Evolutionary conservation across 202 grass and related monocot genomes (phyloP).

Genomic region (Panicum hallii): DNA sequence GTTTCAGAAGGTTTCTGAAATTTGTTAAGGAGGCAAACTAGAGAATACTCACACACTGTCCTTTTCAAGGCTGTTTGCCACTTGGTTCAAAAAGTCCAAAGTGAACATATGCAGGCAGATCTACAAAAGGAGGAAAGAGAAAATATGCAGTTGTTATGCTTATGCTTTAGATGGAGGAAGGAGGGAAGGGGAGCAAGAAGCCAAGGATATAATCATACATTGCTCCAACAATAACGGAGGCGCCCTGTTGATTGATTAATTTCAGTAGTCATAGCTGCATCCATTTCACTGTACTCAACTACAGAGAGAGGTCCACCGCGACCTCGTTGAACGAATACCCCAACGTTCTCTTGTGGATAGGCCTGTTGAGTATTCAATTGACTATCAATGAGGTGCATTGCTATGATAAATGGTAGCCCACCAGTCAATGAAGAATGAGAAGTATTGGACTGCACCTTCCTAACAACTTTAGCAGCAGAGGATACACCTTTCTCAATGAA

Average conservation of each 20-base stretch:
- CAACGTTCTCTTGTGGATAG: slow-evolving; percentile 98
- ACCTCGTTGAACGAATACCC: slow-evolving; percentile 95
- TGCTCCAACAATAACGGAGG: slow-evolving; percentile 99
- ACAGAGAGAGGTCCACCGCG: slow-evolving; percentile 85
- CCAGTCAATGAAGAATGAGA: slow-evolving; percentile 15
- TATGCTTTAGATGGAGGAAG: neutral
- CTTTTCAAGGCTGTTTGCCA: slow-evolving; percentile 95
- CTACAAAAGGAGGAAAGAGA: slow-evolving; percentile 41
- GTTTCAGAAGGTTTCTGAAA: neutral
- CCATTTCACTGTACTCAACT: slow-evolving; percentile 97
- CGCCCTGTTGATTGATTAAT: slow-evolving; percentile 96
- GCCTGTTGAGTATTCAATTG: slow-evolving; percentile 57
- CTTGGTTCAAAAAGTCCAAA: slow-evolving; percentile 94
- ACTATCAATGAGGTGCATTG: slow-evolving; percentile 10
- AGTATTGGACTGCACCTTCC: slow-evolving; percentile 65
- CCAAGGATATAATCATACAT: slow-evolving; percentile 66
- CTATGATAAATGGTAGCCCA: neutral
- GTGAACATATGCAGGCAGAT: slow-evolving; percentile 94
- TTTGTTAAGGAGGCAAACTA: slow-evolving; percentile 20
- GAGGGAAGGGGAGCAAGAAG: neutral
- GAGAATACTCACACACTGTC: slow-evolving; percentile 84
- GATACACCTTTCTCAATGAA: slow-evolving; percentile 84
- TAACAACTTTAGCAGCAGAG: slow-evolving; percentile 83
- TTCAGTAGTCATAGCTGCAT: slow-evolving; percentile 84
- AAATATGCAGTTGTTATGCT: slow-evolving; percentile 9